Evolutionary conservation across 805 yeast genomes (phyloP), one percentile per base, ranked within the genome.

Genomic region (Candida tibetensis): DNA sequence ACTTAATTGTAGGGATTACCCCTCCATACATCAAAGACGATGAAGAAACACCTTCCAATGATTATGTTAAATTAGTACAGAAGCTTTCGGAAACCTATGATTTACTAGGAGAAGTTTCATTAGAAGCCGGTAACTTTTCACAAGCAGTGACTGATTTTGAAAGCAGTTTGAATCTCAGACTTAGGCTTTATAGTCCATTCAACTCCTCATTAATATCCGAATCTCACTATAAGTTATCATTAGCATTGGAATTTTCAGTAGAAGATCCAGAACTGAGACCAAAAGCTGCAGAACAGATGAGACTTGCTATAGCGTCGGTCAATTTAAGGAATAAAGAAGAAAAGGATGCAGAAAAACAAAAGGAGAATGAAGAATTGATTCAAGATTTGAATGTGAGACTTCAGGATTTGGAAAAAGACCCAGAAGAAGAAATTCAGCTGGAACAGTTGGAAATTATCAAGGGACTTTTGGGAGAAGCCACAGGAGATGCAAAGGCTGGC

Each of bases 71-170:
- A 19, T 45, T 71, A 17, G 63, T 71, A 40, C 66, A 71, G 49
- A 84, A 79, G 46, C 64, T 89, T 16, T 79, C 90, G 0, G 90
- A 86, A 40, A 76, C 82, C 1, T 84, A 81, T 55, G 90, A 85
- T 52, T 60, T 90, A 8, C 68, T 89, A 13, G 98, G 98, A 22
- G 97, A 91, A 55, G 84, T 90, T 7, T 82, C 95, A 0, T 68
- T 90, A 30, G 99, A 91, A 55, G 77, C 93, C 2, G 97, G 91
- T 51, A 86, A 87, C 59, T 89, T 89, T 58, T 62, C 69, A 12
- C 95, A 87, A 58, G 86, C 96, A 0, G 75, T 82, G 0, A 64
- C 65, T 14, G 96, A 90, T 57, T 77, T 88, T 40, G 64, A 70
- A 32, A 62, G 74, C 14, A 70, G 87, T 28, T 68, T 85, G 23